Conservation (phyloP, 441 rosid species). For the Corymbia calophylla region DNA sequence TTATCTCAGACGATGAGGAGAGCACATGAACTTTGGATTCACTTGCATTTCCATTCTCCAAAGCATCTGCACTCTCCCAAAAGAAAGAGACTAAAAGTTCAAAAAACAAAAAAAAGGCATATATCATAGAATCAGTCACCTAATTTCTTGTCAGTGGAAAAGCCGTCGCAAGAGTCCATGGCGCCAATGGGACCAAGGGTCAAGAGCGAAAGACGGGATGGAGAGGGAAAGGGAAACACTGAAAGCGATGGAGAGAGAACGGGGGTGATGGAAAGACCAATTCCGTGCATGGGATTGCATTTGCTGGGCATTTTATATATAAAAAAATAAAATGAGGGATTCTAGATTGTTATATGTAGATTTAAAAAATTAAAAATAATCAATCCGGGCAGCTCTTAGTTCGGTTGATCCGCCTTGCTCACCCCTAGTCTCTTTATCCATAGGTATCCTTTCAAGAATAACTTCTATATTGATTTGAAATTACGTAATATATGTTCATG, state of each 20-base stretch:
- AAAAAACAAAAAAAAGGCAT: background rate
- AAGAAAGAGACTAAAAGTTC: background rate
- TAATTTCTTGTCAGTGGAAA: background rate
- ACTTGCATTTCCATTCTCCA: background rate
- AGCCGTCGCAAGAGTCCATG: background rate
- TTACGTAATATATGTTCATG: background rate
- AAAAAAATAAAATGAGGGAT: background rate
- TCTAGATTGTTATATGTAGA: background rate
- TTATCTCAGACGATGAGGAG: background rate
- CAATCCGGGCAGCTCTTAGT: fast-evolving
- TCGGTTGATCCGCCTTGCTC: background rate
- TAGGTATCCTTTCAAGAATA: background rate
- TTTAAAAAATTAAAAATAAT: no score
- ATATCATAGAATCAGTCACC: background rate
- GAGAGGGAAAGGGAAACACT: background rate
- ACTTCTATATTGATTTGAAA: background rate
- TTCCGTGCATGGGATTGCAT: background rate
- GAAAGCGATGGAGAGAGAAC: background rate
- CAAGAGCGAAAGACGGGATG: background rate
- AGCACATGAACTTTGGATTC: background rate
- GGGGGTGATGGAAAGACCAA: background rate
- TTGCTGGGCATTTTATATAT: background rate
- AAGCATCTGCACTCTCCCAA: background rate
- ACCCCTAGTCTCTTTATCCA: background rate
- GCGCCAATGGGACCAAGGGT: background rate